Evolutionary conservation across 768 basidiomycete genomes (phyloP), one percentile per base, ranked within the genome.

Genomic region (Crepidotus variabilis): DNA sequence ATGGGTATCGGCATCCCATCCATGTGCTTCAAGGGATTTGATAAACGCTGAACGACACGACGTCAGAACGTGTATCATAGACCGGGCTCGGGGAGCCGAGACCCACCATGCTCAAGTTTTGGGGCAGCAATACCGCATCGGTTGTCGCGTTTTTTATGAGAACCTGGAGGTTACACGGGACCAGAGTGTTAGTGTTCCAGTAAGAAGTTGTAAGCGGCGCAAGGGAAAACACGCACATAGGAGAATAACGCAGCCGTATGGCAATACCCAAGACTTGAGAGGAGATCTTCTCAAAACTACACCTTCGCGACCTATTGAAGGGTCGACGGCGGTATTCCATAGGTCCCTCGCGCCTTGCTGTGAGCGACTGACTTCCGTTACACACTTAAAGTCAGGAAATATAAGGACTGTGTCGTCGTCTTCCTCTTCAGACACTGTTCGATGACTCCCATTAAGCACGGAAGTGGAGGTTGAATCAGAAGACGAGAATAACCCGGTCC

Each of bases 71-170:
- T 68, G 62, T 28, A 28, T 28, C 28, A 28, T 28, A 28, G 28
- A 28, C 28, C 28, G 28, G 21, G 28, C 45, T 51, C 20, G 47
- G 43, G 33, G 36, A 47, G 55, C 28, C 28, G 28, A 28, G 59
- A 71, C 76, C 60, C 58, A 90, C 90, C 80, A 62, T 87, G 79
- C 66, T 89, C 87, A 33, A 97, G 83, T 63, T 89, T 85, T 2
- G 90, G 90, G 1, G 94, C 93, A 9, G 90, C 85, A 47, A 98
- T 87, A 22, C 84, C 83, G 70, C 96, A 99, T 58, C 93, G 84
- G 67, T 94, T 95, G 72, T 98, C 96, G 32, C 95, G 79, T 63
- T 82, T 84, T 73, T 94, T 93, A 73, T 98, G 96, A 2, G 94
- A 97, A 69, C 95, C 93, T 95, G 65, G 60, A 59, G 23, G 45